Evolutionary conservation across 148 eudicot species (phyloP), one percentile per base, ranked within the genome.

Genomic region (Rhododendron henanense): DNA sequence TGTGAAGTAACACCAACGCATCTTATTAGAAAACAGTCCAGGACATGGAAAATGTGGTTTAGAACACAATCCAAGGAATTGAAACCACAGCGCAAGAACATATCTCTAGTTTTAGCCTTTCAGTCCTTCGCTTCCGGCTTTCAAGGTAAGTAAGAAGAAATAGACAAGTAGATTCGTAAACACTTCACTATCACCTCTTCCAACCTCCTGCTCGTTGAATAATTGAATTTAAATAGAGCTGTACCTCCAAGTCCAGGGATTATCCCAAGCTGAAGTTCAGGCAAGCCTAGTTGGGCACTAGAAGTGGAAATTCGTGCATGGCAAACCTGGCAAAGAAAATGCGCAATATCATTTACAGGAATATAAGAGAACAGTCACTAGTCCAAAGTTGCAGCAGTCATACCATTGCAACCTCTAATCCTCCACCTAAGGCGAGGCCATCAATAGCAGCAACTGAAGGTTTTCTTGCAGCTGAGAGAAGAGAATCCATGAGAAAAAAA

Each of bases 231-330:
- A 59, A 61, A 18, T 28, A 82, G 14, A 41, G 19, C 16, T 47
- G 35, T 94, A 97, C 99, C 99, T 95, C 99, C 99, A 90, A 95
- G 94, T 80, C 99, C 99, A 50, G 99, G 99, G 85, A 94, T 89
- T 85, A 97, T 50, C 69, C 99, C 99, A 76, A 97, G 94, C 92
- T 93, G 97, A 92, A 97, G 95, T 90, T 97, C 99, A 50, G 99
- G 99, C 78, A 97, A 92, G 78, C 99, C 99, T 90, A 97, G 89
- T 88, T 95, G 98, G 74, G 98, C 98, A 90, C 84, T 90, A 79
- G 98, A 86, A 84, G 99, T 94, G 86, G 94, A 93, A 89, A 97
- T 90, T 23, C 99, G 96, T 51, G 98, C 99, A 94, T 97, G 98
- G 84, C 99, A 97, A 44, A 92, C 95, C 99, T 97, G 81, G 79